These are phyloP conservation scores for Leptomonas pyrrhocoris DNA, from an alignment of 208 protist genomes.

Conservation along the genomic window DNA sequence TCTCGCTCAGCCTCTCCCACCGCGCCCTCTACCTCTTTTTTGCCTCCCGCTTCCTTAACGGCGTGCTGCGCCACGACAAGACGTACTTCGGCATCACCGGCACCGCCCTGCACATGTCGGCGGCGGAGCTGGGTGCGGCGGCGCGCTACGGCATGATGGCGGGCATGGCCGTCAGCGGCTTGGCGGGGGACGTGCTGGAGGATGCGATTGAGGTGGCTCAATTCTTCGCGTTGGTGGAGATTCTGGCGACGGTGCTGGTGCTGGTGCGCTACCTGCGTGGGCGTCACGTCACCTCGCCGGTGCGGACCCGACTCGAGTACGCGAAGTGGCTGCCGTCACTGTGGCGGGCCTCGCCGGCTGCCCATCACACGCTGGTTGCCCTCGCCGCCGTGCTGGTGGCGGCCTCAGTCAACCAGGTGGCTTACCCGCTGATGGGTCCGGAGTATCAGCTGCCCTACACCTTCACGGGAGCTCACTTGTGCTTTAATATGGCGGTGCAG, in stretches of 20 bases:
- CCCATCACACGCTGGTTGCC: constrained; percentile 1
- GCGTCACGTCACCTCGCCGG: not conserved
- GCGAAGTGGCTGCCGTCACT: constrained; percentile 20
- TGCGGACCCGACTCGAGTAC: constrained; percentile 21
- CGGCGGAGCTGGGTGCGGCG: not conserved
- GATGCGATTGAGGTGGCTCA: constrained; percentile 29
- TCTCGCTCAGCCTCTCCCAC: constrained; percentile 35
- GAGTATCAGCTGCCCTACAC: constrained; percentile 39
- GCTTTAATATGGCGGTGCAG: constrained; percentile 34
- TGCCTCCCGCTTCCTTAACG: constrained; percentile 51
- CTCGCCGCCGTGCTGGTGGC: constrained; percentile 29
- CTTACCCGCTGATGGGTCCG: constrained; percentile 52
- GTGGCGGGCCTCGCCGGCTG: not conserved
- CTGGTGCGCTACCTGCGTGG: constrained; percentile 19
- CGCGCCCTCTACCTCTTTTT: constrained; percentile 56
- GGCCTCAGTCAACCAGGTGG: constrained; percentile 42
- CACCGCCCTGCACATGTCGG: constrained; percentile 11
- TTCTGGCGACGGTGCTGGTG: constrained; percentile 23
- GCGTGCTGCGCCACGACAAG: constrained; percentile 65
- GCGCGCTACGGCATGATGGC: constrained; percentile 33
- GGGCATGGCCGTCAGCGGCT: constrained; percentile 39
- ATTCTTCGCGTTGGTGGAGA: constrained; percentile 29
- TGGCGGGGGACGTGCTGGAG: constrained; percentile 27
- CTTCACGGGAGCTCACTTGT: constrained; percentile 46
- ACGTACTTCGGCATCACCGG: constrained; percentile 31